These are phyloP conservation scores for Sutorius australiensis DNA, from an alignment of 768 basidiomycete genomes.

Conservation along the genomic window DNA sequence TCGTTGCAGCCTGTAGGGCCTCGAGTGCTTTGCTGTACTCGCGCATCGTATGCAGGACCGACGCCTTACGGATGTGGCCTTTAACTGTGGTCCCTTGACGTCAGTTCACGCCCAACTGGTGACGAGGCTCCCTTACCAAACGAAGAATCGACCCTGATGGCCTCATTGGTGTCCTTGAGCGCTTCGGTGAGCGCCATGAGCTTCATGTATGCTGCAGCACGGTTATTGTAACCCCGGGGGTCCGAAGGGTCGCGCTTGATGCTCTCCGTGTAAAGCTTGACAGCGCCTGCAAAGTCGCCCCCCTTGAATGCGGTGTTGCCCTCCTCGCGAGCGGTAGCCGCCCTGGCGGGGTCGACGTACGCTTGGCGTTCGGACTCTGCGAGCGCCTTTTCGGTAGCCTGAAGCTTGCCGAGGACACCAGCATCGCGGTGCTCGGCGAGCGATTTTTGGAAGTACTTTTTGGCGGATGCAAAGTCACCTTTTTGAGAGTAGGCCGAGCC, in stretches of 20 bases:
- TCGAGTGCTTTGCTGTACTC: slow-evolving; percentile 87
- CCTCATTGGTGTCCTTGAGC: slow-evolving; percentile 91
- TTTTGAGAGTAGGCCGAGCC: slow-evolving; percentile 84
- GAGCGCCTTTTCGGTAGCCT: slow-evolving; percentile 74
- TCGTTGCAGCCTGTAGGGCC: slow-evolving; percentile 71
- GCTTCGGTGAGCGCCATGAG: slow-evolving; percentile 91
- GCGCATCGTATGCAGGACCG: slow-evolving; percentile 84
- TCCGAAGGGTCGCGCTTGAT: slow-evolving; percentile 94
- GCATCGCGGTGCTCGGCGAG: slow-evolving; percentile 96
- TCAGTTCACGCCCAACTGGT: neutral
- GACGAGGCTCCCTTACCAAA: slow-evolving; percentile 53
- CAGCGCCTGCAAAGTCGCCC: slow-evolving; percentile 88
- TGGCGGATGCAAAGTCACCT: slow-evolving; percentile 67
- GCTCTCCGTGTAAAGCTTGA: slow-evolving; percentile 90
- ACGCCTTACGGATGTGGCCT: slow-evolving; percentile 91
- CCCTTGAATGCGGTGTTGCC: slow-evolving; percentile 90
- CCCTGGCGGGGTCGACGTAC: slow-evolving; percentile 84
- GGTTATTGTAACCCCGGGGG: slow-evolving; percentile 93
- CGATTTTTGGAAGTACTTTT: slow-evolving; percentile 92
- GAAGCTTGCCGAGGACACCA: slow-evolving; percentile 85
- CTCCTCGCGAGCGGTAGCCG: slow-evolving; percentile 81
- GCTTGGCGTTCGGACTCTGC: slow-evolving; percentile 73
- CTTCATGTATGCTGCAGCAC: slow-evolving; percentile 97
- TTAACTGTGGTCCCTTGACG: slow-evolving; percentile 49
- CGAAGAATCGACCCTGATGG: slow-evolving; percentile 84